Evolutionary conservation across 164 flowering plant genomes (phyloP).

Genomic region (Chimonanthus salicifolius): DNA sequence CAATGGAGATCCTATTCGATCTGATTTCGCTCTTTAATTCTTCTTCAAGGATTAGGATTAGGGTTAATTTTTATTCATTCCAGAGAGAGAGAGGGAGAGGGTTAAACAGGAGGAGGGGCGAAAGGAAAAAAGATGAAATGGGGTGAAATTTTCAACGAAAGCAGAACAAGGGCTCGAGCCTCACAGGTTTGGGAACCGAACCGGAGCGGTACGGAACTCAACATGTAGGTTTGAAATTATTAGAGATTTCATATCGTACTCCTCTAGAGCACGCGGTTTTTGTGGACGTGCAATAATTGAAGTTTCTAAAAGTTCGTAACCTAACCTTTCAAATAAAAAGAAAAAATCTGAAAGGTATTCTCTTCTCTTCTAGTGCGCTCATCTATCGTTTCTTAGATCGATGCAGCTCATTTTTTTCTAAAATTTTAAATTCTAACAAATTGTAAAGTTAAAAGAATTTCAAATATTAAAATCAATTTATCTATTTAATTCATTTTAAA

Average conservation of each 20-base stretch:
- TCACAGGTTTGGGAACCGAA: slow-evolving; percentile 18
- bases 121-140: slow-evolving; percentile 41
- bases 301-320: too few species aligned
- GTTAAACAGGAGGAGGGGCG: slow-evolving; percentile 4
- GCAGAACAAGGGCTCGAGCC: slow-evolving; percentile 15
- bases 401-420: too few species aligned
- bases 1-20: slow-evolving; percentile 20
- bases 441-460: too few species aligned
- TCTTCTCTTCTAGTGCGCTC: too few species aligned
- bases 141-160: slow-evolving; percentile 57
- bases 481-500: too few species aligned
- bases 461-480: too few species aligned
- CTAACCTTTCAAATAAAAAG: too few species aligned
- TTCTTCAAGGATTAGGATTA: slow-evolving; percentile 5
- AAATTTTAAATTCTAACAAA: too few species aligned
- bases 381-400: too few species aligned
- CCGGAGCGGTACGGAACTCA: slow-evolving; percentile 1
- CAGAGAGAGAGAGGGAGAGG: slow-evolving; percentile 9
- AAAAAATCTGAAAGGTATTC: too few species aligned
- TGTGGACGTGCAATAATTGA: not conserved
- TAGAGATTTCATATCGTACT: not conserved
- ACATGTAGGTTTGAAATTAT: not conserved
- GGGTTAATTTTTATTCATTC: slow-evolving; percentile 19
- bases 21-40: slow-evolving; percentile 1
- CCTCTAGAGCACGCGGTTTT: not conserved